Evolutionary conservation across 139 green algal species (phyloP).

Genomic region (Chlamydomonas incerta): DNA sequence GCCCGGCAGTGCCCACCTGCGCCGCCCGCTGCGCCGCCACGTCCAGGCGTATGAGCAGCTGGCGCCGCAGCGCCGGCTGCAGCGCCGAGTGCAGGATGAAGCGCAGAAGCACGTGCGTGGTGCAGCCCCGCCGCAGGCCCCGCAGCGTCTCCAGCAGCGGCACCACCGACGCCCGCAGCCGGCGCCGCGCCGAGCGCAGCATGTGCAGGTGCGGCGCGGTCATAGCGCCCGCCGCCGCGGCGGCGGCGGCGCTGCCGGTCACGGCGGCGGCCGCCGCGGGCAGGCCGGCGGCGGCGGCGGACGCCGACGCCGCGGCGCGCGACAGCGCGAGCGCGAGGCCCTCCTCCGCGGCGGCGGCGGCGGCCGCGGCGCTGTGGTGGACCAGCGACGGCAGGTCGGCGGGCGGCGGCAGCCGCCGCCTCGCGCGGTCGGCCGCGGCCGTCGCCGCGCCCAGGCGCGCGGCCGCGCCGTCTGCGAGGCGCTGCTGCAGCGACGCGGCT

Average conservation of each 20-base stretch:
- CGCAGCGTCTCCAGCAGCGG: slow-evolving; percentile 6
- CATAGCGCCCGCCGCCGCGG: not conserved
- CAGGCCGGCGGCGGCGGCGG: not conserved
- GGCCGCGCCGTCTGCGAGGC: not conserved
- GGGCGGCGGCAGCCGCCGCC: not conserved
- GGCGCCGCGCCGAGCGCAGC: slow-evolving; percentile 10
- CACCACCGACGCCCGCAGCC: slow-evolving; percentile 4
- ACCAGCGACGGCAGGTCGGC: not conserved
- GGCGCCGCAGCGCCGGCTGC: not conserved
- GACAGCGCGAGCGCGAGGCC: not conserved
- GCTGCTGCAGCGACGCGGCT: not conserved
- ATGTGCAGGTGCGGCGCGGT: slow-evolving; percentile 23
- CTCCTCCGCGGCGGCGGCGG: slow-evolving; percentile 13
- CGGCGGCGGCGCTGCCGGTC: slow-evolving; percentile 2
- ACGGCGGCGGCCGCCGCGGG: not conserved
- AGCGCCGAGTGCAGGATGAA: slow-evolving; percentile 22
- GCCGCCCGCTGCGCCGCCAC: not conserved
- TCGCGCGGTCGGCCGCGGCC: not conserved
- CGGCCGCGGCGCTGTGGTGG: not conserved
- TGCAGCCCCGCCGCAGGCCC: slow-evolving; percentile 12
- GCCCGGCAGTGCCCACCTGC: not conserved
- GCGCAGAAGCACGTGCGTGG: slow-evolving; percentile 26
- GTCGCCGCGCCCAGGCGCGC: not conserved
- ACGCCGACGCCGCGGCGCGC: not conserved
- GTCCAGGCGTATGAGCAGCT: slow-evolving; percentile 12